Evolutionary conservation across 768 basidiomycete species (phyloP).

Genomic region (Cubamyces lactineus): DNA sequence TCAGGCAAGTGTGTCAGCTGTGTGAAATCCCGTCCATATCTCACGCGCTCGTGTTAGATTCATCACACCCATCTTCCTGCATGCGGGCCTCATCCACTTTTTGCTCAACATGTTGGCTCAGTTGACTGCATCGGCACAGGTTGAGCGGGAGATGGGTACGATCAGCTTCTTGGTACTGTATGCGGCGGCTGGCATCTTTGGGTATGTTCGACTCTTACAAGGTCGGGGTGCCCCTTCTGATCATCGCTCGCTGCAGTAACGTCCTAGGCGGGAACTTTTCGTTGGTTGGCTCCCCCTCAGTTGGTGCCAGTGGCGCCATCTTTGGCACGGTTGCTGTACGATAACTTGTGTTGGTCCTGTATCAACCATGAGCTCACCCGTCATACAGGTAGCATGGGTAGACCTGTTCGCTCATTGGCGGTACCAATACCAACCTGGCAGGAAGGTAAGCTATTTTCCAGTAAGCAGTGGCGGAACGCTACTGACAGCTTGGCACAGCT

Average conservation of each 20-base stretch:
- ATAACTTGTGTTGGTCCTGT: not conserved
- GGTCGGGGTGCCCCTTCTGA: not conserved
- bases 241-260: conserved; percentile 50
- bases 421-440: conserved; percentile 79
- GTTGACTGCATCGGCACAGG: conserved; percentile 76
- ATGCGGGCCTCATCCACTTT: conserved; percentile 95
- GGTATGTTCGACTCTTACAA: conserved; percentile 47
- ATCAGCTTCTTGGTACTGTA: conserved; percentile 84
- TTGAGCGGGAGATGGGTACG: conserved; percentile 92
- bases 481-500: conserved; percentile 50
- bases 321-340: conserved; percentile 83
- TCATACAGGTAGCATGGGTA: conserved; percentile 70
- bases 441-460: conserved; percentile 57
- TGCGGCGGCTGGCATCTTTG: conserved; percentile 90
- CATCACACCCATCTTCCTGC: conserved; percentile 87
- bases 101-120: conserved; percentile 91
- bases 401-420: conserved; percentile 93
- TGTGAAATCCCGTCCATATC: not conserved
- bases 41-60: conserved; percentile 43
- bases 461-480: not conserved
- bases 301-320: conserved; percentile 93
- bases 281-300: conserved; percentile 82
- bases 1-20: conserved; percentile 41
- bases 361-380: not conserved
- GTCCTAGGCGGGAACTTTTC: conserved; percentile 93